Base-by-base conservation (phyloP, 73 alveolate species). In the Effrenium voratum region DNA sequence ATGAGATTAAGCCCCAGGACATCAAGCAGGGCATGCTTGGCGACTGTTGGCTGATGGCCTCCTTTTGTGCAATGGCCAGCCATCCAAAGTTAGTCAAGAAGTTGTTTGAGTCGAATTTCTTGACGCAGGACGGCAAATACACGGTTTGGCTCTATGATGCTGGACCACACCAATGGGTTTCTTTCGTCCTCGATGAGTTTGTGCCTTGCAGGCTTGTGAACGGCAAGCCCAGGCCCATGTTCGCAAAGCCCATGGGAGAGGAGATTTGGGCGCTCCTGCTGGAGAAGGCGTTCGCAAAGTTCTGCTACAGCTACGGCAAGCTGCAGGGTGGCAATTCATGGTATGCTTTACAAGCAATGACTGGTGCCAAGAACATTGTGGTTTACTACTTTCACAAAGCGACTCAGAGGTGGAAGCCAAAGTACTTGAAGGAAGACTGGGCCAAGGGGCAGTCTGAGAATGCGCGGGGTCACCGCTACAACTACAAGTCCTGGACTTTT, bases 231-330 rank as follows among this genome's bases (percentile, higher is more conserved):
- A 70, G 34, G 3, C 93, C 93, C 5, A 46, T 57, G 43, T 84
- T 84, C 49, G 93, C 93, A 2, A 50, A 38, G 79, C 93, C 93
- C 44, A 15, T 84, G 80, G 93, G 93, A 13, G 79, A 84, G 19
- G 93, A 84, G 36, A 52, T 84, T 4, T 84, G 93, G 93, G 93
- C 79, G 22, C 43, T 84, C 24, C 36, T 84, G 76, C 93, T 84
- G 10, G 93, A 84, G 93, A 84, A 84, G 79, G 93, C 93, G 6
- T 57, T 84, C 24, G 93, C 45, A 43, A 84, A 84, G 79, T 84
- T 84, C 44, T 52, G 77, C 93, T 50, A 57, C 79, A 5, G 60
- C 93, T 84, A 34, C 28, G 93, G 93, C 40, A 82, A 82, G 50
- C 28, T 84, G 52, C 16, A 5, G 0, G 93, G 80, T 19, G 93